Evolutionary conservation across 805 yeast genomes (phyloP).

Genomic region (Nakazawaea anatomiae): DNA sequence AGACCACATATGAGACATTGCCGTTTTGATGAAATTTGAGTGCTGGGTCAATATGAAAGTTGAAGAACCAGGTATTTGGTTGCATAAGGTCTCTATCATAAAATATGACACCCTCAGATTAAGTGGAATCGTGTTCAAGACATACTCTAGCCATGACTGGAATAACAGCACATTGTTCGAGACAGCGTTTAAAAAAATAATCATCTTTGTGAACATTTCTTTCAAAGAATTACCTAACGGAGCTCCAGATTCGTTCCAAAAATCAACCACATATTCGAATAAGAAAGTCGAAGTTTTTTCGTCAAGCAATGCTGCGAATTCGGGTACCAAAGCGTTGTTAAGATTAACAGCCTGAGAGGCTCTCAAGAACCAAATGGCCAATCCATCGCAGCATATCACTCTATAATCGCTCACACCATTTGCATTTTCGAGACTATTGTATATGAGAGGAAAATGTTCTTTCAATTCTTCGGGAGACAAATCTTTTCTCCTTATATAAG

Average conservation of each 20-base stretch:
- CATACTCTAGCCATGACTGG: constrained; percentile 38
- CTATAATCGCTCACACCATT: constrained; percentile 31
- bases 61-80: constrained; percentile 34
- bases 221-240: constrained; percentile 65
- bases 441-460: constrained; percentile 21
- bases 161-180: constrained; percentile 21
- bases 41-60: constrained; percentile 32
- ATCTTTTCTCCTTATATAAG: constrained; percentile 14
- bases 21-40: constrained; percentile 39
- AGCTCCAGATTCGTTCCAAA: constrained; percentile 66
- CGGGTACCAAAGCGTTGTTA: not conserved
- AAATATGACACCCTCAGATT: constrained; percentile 58
- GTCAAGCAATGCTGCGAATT: constrained; percentile 10
- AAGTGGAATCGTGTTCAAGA: constrained; percentile 35
- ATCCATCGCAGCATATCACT: constrained; percentile 48
- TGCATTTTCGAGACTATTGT: constrained; percentile 23
- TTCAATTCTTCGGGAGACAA: constrained; percentile 6
- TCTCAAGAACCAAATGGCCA: constrained; percentile 62
- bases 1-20: constrained; percentile 46
- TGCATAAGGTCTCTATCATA: constrained; percentile 50
- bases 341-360: constrained; percentile 31
- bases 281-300: constrained; percentile 24
- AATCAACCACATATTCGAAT: constrained; percentile 54
- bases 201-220: constrained; percentile 51
- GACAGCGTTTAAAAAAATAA: constrained; percentile 30